Base-by-base conservation (phyloP, 75 land plant genomes). In the Adiantum capillusveneris region DNA sequence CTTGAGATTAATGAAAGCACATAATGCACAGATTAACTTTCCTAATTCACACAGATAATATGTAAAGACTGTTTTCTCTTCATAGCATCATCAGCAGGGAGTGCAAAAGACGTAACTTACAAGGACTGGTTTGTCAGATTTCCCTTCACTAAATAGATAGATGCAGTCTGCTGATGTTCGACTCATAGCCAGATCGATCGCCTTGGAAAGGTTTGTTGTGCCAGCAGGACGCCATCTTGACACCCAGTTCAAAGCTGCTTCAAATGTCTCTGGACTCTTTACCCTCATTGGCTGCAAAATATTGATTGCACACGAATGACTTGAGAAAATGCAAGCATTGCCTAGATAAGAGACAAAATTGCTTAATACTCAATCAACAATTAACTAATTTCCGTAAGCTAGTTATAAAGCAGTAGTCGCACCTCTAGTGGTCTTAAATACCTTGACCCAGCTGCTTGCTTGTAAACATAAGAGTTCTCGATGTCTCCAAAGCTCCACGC, bases 71-170 rank as follows among this genome's bases (percentile, higher is more conserved):
- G 7, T 34, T 5, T 5, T 3, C 9, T 34, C 9, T 9, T 5
- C 3, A 34, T 34, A 34, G 9, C 9, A 34, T 34, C 9, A 3
- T 34, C 37, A 34, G 9, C 37, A 34, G 7, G 3, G 37, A 34
- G 37, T 9, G 9, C 3, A 34, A 34, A 9, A 34, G 3, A 34
- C 37, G 3, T 3, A 34, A 16, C 29, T 30, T 52, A 67, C 70
- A 39, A 67, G 48, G 31, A 67, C 63, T 30, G 70, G 70, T 25
- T 59, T 58, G 62, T 67, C 70, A 5, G 63, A 29, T 24, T 67
- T 67, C 21, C 70, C 70, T 58, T 67, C 70, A 34, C 52, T 67
- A 29, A 67, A 50, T 11, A 67, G 63, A 52, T 67, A 67, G 22
- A 67, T 67, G 56, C 70, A 58, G 59, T 58, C 63, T 26, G 52